These are phyloP conservation scores for Blastocystis sp. DNA, from an alignment of 352 stramenopile species.

Conservation along the genomic window DNA sequence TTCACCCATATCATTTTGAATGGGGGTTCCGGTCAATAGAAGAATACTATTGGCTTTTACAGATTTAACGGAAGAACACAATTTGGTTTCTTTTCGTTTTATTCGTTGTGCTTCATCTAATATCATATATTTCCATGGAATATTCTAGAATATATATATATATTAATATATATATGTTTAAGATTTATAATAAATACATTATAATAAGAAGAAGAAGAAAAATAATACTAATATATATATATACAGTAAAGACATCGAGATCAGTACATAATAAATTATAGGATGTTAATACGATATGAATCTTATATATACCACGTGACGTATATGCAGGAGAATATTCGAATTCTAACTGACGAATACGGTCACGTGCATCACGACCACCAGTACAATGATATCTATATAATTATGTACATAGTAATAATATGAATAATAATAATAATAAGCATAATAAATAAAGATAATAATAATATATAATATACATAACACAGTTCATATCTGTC, in stretches of 20 bases:
- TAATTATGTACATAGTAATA: too few species aligned
- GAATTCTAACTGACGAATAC: constrained; percentile 86
- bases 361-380: constrained; percentile 52
- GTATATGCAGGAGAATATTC: constrained; percentile 62
- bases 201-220: too few species aligned
- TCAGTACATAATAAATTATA: constrained; percentile 82
- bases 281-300: constrained; percentile 88
- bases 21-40: constrained; percentile 85
- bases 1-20: constrained; percentile 74
- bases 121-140: constrained; percentile 85
- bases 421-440: too few species aligned
- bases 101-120: constrained; percentile 96
- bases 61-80: constrained; percentile 65
- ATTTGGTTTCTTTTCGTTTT: constrained; percentile 82
- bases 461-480: constrained; percentile 42
- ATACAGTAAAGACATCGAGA: too few species aligned
- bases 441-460: constrained; percentile 22
- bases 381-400: too few species aligned
- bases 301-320: constrained; percentile 55
- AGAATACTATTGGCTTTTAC: constrained; percentile 52
- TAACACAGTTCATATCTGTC: constrained; percentile 90
- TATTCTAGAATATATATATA: constrained; percentile 54
- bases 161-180: constrained; percentile 63
- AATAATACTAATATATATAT: too few species aligned
- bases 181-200: too few species aligned